A percentile compares a stretch with the other conserved stretches of the same genome.
phyloP scores from a whole-genome alignment of 169 alveolate species.

The Plasmodium berghei region DNA sequence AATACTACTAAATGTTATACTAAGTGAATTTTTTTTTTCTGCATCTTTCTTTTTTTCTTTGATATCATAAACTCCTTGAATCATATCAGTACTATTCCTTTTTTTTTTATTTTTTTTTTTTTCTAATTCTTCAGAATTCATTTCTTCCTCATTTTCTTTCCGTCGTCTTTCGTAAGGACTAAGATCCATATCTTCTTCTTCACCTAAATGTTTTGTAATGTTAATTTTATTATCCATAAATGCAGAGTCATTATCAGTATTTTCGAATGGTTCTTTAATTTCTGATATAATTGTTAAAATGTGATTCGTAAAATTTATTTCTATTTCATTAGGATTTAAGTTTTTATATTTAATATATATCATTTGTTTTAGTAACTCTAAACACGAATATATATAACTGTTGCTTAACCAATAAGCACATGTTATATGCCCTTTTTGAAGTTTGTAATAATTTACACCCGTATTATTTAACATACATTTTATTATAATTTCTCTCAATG shows the following conservation, averaged over 20 bases:
- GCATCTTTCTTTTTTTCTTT: not conserved
- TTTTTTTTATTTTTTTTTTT: conserved; percentile 9
- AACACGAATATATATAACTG: conserved; percentile 56
- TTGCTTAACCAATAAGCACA: conserved; percentile 75
- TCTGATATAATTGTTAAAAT: conserved; percentile 56
- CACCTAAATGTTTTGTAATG: not conserved
- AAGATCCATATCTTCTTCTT: not conserved
- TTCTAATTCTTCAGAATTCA: not conserved
- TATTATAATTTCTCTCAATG: conserved; percentile 61
- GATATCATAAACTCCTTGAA: not conserved
- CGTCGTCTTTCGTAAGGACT: not conserved
- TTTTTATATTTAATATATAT: conserved; percentile 46
- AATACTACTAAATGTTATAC: conserved; percentile 15
- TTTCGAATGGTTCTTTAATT: conserved; percentile 73
- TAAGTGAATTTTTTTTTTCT: conserved; percentile 18
- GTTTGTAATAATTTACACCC: conserved; percentile 67
- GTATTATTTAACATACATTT: conserved; percentile 68
- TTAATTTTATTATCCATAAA: conserved; percentile 10
- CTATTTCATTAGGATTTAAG: conserved; percentile 29
- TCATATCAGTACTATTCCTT: not conserved
- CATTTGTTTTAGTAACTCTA: conserved; percentile 66
- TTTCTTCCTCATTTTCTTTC: not conserved
- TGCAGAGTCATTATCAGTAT: conserved; percentile 23
- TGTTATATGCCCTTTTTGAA: conserved; percentile 69
- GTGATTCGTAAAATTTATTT: conserved; percentile 49